phyloP scores from a whole-genome alignment of 192 early-diverging fungal genomes.

The Mortierella alpina region DNA sequence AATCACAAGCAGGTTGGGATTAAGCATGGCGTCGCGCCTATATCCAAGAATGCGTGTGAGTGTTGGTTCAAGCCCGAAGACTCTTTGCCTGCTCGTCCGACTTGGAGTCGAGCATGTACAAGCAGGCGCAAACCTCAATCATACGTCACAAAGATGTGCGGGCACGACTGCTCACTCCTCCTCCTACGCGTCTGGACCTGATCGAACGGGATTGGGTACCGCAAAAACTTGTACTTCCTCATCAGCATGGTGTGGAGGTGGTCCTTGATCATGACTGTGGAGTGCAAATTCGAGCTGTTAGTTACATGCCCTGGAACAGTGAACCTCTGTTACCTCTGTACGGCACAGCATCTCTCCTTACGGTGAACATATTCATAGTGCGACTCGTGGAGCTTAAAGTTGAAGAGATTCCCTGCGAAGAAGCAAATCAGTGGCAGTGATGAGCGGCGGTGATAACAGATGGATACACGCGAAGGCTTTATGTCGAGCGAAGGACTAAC shows the following conservation, averaged over 20 bases:
- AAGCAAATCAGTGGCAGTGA: too few species aligned
- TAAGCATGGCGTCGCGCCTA: constrained; percentile 13
- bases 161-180: neutral
- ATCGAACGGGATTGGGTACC: neutral
- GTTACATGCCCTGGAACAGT: neutral
- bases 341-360: neutral
- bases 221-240: neutral
- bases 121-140: neutral
- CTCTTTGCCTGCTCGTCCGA: too few species aligned
- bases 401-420: constrained; percentile 23
- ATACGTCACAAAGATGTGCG: constrained; percentile 32
- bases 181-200: too few species aligned
- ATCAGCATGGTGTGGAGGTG: neutral
- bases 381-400: constrained; percentile 15
- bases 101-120: neutral
- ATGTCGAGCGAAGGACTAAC: neutral
- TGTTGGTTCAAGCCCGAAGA: neutral
- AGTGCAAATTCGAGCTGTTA: neutral
- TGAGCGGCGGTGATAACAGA: too few species aligned
- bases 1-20: constrained; percentile 30
- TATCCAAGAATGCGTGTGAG: neutral
- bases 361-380: constrained; percentile 45
- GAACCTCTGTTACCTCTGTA: too few species aligned
- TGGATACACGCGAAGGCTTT: neutral
- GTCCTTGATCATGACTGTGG: constrained; percentile 11